Evolutionary conservation across 192 early-diverging fungal genomes (phyloP).

Genomic region (Mortierella claussenii): DNA sequence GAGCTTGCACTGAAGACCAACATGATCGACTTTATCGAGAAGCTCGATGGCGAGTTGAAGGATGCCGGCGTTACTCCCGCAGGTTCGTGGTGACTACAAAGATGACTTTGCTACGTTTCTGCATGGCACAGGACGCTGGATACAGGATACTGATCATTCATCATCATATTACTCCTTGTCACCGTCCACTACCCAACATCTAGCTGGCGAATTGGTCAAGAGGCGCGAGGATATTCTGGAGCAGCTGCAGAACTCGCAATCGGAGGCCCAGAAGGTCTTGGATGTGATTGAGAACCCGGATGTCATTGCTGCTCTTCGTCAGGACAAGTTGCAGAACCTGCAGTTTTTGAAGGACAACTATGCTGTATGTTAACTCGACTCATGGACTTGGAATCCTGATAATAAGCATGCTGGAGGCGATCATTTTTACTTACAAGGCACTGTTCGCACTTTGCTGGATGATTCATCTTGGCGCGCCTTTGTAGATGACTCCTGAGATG

Average conservation of each 20-base stretch:
- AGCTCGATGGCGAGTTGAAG: slow-evolving; percentile 86
- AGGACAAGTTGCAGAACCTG: slow-evolving; percentile 95
- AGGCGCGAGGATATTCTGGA: slow-evolving; percentile 82
- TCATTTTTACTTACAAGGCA: too few species aligned
- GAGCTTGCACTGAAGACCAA: slow-evolving; percentile 88
- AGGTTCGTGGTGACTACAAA: slow-evolving; percentile 69
- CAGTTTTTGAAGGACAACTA: slow-evolving; percentile 89
- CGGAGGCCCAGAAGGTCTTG: slow-evolving; percentile 84
- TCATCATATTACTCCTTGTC: too few species aligned
- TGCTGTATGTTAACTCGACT: slow-evolving; percentile 72
- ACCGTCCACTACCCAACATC: not conserved
- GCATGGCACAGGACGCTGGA: too few species aligned
- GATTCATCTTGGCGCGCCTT: too few species aligned
- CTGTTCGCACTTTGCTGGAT: too few species aligned
- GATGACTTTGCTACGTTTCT: not conserved
- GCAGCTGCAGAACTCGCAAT: slow-evolving; percentile 78
- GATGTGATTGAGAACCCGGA: slow-evolving; percentile 92
- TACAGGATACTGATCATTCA: not conserved
- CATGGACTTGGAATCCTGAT: too few species aligned
- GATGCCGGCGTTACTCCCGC: slow-evolving; percentile 77
- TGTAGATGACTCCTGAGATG: slow-evolving; percentile 89
- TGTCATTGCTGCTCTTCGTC: slow-evolving; percentile 87
- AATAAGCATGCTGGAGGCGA: too few species aligned
- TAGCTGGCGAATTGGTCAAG: slow-evolving; percentile 65
- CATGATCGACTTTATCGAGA: slow-evolving; percentile 94